Evolutionary conservation across 2,329 filamentous ascomycete genomes (phyloP), one percentile per base, ranked within the genome.

Genomic region (Conoideocrella luteorostrata): DNA sequence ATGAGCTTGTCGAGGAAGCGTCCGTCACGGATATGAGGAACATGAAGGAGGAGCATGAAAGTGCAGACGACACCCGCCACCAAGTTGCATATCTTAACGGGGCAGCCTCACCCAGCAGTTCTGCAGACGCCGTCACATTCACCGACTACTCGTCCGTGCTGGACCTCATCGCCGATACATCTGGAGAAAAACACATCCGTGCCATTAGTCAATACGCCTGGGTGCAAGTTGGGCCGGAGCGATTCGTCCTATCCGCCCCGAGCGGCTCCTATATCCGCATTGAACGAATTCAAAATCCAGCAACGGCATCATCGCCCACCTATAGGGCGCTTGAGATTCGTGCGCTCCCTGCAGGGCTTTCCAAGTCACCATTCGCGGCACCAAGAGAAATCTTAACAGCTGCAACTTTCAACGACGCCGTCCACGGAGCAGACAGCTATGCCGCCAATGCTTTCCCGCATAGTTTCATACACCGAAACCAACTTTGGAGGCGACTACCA

Each of bases 141-240:
- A 91, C 87, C 7, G 88, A 95, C 54, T 98, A 97, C 61, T 85
- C 86, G 46, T 91, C 85, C 3, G 82, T 98, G n/a, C 83, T 89
- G 51, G 93, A 97, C 56, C 75, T 98, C 12, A 84, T 98, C 28
- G 76, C 83, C 35, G 91, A 97, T 60, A 84, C 82, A 1, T 84
- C 82, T 3, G 80, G 78, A 22, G 91, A 97, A 56, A 73, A 74
- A 35, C 84, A 90, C 56, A 89, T 97, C 48, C 80, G 88, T 35
- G 70, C 75, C 13, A 70, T 94, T 17, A 95, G 88, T 58, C 72
- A 72, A 12, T 70, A 86, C 58, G 75, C 88, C 0, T 98, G 93
- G 93, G 88, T 97, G 2, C 80, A 84, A 52, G 76, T 91, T 28
- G 80, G 75, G n/a, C 68, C 74, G 1, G 70, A 82, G 39, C 79